Evolutionary conservation across 2,329 filamentous ascomycete species (phyloP).

Genomic region (Proliferodiscus dingleyae): DNA sequence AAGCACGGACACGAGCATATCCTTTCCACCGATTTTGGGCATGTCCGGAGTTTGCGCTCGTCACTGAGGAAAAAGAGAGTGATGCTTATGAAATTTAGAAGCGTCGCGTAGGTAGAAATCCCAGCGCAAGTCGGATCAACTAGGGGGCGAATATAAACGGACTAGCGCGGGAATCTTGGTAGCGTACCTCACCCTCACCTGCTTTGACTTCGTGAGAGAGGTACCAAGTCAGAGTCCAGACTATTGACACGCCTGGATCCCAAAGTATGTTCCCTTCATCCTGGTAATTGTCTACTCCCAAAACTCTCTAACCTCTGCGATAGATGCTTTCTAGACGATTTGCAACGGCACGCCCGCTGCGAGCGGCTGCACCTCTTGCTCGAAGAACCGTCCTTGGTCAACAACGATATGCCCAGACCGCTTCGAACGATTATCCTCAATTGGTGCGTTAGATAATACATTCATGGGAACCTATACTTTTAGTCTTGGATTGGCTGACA

Average conservation of each 20-base stretch:
- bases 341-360: conserved; percentile 45
- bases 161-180: no score
- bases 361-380: conserved; percentile 41
- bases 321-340: conserved; percentile 61
- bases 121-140: not conserved
- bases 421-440: conserved; percentile 23
- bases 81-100: no score
- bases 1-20: conserved; percentile 44
- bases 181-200: no score
- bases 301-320: not conserved
- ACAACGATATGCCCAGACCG: conserved; percentile 38
- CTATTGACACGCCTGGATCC: no score
- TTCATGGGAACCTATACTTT: not conserved
- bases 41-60: conserved; percentile 46
- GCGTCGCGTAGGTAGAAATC: no score
- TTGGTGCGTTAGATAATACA: conserved; percentile 23
- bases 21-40: conserved; percentile 46
- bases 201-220: not conserved
- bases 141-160: not conserved
- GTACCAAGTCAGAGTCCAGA: not conserved
- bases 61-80: conserved; percentile 32
- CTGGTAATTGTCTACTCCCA: not conserved
- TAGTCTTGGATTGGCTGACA: conserved; percentile 15
- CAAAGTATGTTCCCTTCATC: conserved; percentile 8
- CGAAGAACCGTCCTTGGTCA: conserved; percentile 50